Conservation (phyloP, 768 basidiomycete genomes). For the Trametes cubensis region DNA sequence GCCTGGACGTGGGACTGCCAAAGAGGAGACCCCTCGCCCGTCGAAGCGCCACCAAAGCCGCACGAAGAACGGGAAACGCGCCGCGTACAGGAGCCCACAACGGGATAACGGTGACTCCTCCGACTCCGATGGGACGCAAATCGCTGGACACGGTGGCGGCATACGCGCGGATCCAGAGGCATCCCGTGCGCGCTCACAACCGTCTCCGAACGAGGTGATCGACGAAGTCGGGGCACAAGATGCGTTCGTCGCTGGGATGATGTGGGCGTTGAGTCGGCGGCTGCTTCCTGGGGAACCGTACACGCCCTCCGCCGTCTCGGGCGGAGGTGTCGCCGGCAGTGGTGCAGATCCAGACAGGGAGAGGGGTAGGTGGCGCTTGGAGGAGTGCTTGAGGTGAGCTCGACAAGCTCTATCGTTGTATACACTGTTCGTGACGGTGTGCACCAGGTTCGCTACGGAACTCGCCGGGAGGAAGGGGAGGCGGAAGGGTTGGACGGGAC, state of each 20-base stretch:
- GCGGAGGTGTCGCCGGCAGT: slow-evolving; percentile 29
- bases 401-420: background rate
- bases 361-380: slow-evolving; percentile 68
- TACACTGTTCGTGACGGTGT: no score
- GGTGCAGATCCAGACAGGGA: slow-evolving; percentile 27
- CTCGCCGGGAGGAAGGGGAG: slow-evolving; percentile 76
- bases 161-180: slow-evolving; percentile 6
- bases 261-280: slow-evolving; percentile 74
- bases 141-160: slow-evolving; percentile 37
- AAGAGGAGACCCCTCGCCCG: background rate
- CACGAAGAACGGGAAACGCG: slow-evolving; percentile 20
- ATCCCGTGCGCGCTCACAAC: background rate
- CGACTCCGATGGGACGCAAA: slow-evolving; percentile 64
- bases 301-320: slow-evolving; percentile 42
- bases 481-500: slow-evolving; percentile 61
- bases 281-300: slow-evolving; percentile 79
- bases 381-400: slow-evolving; percentile 76
- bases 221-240: slow-evolving; percentile 82
- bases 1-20: slow-evolving; percentile 1
- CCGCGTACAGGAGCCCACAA: slow-evolving; percentile 19
- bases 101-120: slow-evolving; percentile 34
- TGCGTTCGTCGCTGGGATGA: slow-evolving; percentile 87
- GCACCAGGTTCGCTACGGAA: slow-evolving; percentile 77
- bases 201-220: slow-evolving; percentile 41
- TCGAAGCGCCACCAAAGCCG: slow-evolving; percentile 10